These are phyloP conservation scores for Cardamine resedifolia DNA, from an alignment of 345 rosid species.

Conservation along the genomic window DNA sequence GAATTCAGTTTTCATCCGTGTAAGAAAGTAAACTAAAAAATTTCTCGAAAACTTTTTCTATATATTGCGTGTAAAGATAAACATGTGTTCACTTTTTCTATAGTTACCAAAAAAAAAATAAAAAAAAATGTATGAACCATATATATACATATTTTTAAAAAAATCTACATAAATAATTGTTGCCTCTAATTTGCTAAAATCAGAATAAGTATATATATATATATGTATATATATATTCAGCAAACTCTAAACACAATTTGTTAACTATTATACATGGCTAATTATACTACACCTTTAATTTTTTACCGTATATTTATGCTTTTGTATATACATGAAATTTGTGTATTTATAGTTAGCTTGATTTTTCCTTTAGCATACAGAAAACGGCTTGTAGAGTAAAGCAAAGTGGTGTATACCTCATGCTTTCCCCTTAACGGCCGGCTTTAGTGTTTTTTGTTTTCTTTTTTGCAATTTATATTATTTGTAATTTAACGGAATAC, in stretches of 20 bases:
- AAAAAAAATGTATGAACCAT: not conserved
- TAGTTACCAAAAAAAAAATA: not conserved
- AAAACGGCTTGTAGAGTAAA: constrained; percentile 40
- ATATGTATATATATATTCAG: not conserved
- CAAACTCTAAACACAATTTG: not conserved
- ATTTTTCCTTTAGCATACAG: constrained; percentile 25
- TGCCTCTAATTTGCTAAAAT: not conserved
- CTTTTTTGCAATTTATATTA: not conserved
- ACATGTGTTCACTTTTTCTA: not conserved
- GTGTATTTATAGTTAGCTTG: constrained; percentile 34
- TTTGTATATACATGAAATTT: not conserved
- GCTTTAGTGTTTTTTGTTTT: constrained; percentile 20
- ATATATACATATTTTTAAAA: not conserved
- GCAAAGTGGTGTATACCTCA: constrained; percentile 35
- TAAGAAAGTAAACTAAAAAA: not conserved
- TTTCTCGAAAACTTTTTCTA: not conserved
- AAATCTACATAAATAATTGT: not conserved
- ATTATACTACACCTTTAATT: not conserved
- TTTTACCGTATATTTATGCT: not conserved
- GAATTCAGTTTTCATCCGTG: not conserved
- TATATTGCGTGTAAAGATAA: not conserved
- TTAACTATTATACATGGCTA: not conserved
- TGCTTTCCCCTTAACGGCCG: constrained; percentile 43
- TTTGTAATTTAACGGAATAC: constrained; percentile 26
- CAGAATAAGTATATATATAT: not conserved